Conservation (phyloP, 2,329 filamentous ascomycete species). For the Thielaviopsis musarum region DNA sequence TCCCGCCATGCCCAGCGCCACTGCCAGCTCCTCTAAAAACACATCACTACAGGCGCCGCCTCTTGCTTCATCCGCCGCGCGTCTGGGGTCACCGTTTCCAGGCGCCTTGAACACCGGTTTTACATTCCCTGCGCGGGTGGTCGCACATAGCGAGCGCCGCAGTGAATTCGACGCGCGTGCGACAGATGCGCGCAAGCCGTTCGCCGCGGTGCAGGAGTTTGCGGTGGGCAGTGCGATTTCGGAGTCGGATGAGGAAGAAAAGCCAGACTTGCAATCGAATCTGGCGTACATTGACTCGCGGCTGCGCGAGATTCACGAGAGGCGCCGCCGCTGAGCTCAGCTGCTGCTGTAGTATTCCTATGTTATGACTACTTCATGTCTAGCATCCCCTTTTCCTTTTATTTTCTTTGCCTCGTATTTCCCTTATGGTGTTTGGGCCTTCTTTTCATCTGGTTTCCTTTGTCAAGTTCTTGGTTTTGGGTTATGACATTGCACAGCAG, state of each 20-base stretch:
- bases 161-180: slow-evolving; percentile 27
- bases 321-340: slow-evolving; percentile 27
- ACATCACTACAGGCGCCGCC: slow-evolving; percentile 12
- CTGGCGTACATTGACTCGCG: slow-evolving; percentile 42
- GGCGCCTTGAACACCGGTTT: slow-evolving; percentile 30
- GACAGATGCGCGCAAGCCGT: slow-evolving; percentile 28
- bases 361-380: neutral
- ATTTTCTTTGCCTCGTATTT: slow-evolving; percentile 7
- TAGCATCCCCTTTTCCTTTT: slow-evolving; percentile 7
- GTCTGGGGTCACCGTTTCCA: slow-evolving; percentile 43
- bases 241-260: slow-evolving; percentile 20
- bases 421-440: neutral
- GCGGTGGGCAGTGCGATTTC: slow-evolving; percentile 13
- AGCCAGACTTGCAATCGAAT: slow-evolving; percentile 31
- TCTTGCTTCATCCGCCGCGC: slow-evolving; percentile 22
- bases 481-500: neutral
- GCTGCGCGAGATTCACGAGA: slow-evolving; percentile 35
- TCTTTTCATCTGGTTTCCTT: neutral
- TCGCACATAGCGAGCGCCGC: slow-evolving; percentile 22
- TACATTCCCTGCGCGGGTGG: slow-evolving; percentile 43
- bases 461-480: neutral
- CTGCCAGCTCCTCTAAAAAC: neutral
- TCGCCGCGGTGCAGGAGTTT: slow-evolving; percentile 30
- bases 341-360: slow-evolving; percentile 25
- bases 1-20: neutral